Base-by-base conservation (phyloP, 179 eudicot species). In the Beta lomatogona region DNA sequence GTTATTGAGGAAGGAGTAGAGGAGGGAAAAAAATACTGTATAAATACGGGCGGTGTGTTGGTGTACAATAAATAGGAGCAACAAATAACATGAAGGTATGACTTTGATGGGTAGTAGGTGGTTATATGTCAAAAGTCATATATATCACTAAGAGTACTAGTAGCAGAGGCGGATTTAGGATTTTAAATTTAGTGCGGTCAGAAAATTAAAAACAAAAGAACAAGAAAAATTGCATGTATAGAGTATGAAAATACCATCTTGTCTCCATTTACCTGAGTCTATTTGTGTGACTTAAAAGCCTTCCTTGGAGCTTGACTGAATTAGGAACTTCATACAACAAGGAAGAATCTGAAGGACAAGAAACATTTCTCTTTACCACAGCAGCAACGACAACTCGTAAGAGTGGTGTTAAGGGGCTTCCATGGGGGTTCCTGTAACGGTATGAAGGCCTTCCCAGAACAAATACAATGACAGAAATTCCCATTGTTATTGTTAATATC, bases 391-490 rank as follows among this genome's bases (percentile, higher is more conserved):
- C 68, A 9, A 92, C 98, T 72, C 87, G 93, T 4, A 89, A 15
- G 91, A 93, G 71, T 11, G 98, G 94, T 16, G 93, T 93, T 15
- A 92, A 88, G 11, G 94, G 97, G 80, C 94, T 95, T 44, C 91
- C 94, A 6, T 63, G 83, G 0, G 93, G 89, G 48, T 25, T 74
- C 66, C 91, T 82, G 36, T 89, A 95, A 31, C 97, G 89, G 68
- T 93, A 95, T 78, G 87, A 82, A 0, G 91, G 91, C 81, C 97
- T 88, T n/a, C 97, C 97, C 1, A 87, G 25, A 31, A 84, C 55
- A 81, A 93, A 92, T 3, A 95, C 79, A 22, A 86, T 63, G n/a
- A 93, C 75, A 25, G 88, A 81, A 19, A 81, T 10, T 22, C 86
- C 91, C 97, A 95, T 95, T 0, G 82, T 28, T 11, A 77, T 50